Base-by-base conservation (phyloP, 2,329 filamentous ascomycete species). In the Pyrenophora tritici-repentis region DNA sequence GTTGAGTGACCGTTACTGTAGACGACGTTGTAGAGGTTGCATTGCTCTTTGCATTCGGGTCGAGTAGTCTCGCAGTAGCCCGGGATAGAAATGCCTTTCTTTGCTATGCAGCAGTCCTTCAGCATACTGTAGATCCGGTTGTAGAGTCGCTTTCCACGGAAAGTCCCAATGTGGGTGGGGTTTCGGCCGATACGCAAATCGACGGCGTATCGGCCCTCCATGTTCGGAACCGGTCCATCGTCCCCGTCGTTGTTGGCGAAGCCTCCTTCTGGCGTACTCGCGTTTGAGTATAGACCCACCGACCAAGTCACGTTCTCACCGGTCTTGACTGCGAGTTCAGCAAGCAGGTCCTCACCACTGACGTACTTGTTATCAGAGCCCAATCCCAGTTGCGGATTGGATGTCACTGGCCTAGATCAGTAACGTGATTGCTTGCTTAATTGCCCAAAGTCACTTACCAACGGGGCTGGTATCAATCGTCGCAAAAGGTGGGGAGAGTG, bases 151-250 rank as follows among this genome's bases (percentile, higher is more conserved):
- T 17, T 37, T 32, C 18, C 29, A 3, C 24, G 37, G n/a, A 51
- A 46, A 12, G 43, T 51, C 20, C 48, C 48, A 12, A 22, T 20
- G 32, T 51, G 43, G 10, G 43, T 47, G 2, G 24, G 22, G 2
- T 13, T 17, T 8, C 20, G 8, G 24, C 48, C 43, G 5, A 51
- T 17, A 3, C 48, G 48, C 9, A 51, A 24, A 22, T 51, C 48
- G 7, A 51, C 6, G 4, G 24, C 37, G 16, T 51, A 51, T 32
- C 44, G 47, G 12, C 33, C 43, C 4, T 47, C 16, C 18, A 51
- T 26, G 13, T 51, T 39, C 4, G 42, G 42, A 3, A 9, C 4
- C 16, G 24, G 16, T 17, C 16, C 32, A 26, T 33, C 29, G 7
- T n/a, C 26, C 26, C 3, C 26, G 26, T 29, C 13, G 26, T 3